Evolutionary conservation across 2,329 filamentous ascomycete genomes (phyloP).

Genomic region (Bipolaris bicolor): DNA sequence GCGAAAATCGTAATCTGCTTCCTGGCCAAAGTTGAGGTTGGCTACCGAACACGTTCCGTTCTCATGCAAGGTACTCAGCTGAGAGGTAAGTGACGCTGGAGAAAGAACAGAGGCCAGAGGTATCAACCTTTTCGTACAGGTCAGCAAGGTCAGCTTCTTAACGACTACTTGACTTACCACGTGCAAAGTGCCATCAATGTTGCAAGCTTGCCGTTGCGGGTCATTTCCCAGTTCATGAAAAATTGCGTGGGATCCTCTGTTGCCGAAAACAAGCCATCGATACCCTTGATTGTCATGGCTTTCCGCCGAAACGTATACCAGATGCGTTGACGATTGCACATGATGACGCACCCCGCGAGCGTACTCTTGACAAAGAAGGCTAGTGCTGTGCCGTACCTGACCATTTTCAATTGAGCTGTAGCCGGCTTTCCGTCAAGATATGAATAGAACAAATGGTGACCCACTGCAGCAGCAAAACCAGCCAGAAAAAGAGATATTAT

Average conservation of each 20-base stretch:
- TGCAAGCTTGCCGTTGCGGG: constrained; percentile 44
- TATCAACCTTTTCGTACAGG: constrained; percentile 34
- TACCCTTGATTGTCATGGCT: constrained; percentile 47
- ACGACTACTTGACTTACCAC: constrained; percentile 32
- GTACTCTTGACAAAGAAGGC: constrained; percentile 49
- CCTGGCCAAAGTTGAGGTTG: constrained; percentile 42
- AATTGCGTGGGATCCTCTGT: constrained; percentile 46
- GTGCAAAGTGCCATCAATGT: constrained; percentile 44
- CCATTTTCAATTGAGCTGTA: constrained; percentile 41
- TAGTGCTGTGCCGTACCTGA: constrained; percentile 46
- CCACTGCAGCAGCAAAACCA: constrained; percentile 41
- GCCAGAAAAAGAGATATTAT: constrained; percentile 38
- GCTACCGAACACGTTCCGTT: constrained; percentile 36
- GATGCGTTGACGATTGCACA: constrained; percentile 48
- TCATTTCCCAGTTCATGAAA: constrained; percentile 44
- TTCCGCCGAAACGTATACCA: constrained; percentile 47
- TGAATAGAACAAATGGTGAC: constrained; percentile 46
- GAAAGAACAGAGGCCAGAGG: constrained; percentile 48
- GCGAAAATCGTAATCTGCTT: constrained; percentile 41
- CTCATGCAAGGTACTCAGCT: constrained; percentile 25
- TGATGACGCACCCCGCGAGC: constrained; percentile 42
- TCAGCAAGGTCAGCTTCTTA: not conserved
- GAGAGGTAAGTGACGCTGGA: constrained; percentile 45
- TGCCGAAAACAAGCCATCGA: constrained; percentile 47
- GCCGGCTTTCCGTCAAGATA: constrained; percentile 40